Conservation (phyloP, 495 filamentous ascomycete species). For the Venustampulla echinocandica region DNA sequence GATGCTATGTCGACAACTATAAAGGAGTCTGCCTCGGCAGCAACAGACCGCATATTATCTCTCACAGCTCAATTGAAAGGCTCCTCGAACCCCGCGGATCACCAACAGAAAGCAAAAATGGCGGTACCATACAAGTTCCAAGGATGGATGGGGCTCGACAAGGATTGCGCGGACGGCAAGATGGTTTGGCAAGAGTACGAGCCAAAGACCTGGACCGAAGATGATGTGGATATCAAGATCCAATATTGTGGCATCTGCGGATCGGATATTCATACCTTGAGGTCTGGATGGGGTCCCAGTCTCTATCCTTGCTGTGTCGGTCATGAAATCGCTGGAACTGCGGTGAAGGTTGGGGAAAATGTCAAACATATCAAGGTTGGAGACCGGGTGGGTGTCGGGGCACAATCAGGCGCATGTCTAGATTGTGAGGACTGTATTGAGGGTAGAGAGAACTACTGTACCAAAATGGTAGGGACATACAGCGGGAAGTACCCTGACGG, state of each 20-base stretch:
- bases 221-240: slow-evolving; percentile 69
- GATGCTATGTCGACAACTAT: slow-evolving; percentile 10
- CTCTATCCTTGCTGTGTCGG: slow-evolving; percentile 68
- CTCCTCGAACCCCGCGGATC: slow-evolving; percentile 12
- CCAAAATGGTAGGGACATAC: slow-evolving; percentile 56
- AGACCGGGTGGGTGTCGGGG: slow-evolving; percentile 80
- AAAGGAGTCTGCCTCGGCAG: slow-evolving; percentile 9
- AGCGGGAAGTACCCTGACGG: slow-evolving; percentile 56
- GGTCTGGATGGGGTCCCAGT: slow-evolving; percentile 63
- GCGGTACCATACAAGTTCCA: slow-evolving; percentile 43
- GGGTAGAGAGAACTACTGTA: slow-evolving; percentile 60
- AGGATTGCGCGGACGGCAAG: slow-evolving; percentile 52
- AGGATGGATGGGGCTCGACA: slow-evolving; percentile 70
- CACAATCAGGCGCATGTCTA: slow-evolving; percentile 64
- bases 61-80: slow-evolving; percentile 19
- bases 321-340: slow-evolving; percentile 78
- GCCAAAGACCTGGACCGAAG: slow-evolving; percentile 70
- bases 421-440: slow-evolving; percentile 63
- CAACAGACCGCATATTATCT: slow-evolving; percentile 16
- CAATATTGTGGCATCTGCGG: slow-evolving; percentile 83
- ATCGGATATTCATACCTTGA: slow-evolving; percentile 65
- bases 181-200: slow-evolving; percentile 63
- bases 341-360: slow-evolving; percentile 58
- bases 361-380: slow-evolving; percentile 61
- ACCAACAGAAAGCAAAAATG: slow-evolving; percentile 18